phyloP scores from a whole-genome alignment of 306 rosid genomes.

The Alnus rubra region DNA sequence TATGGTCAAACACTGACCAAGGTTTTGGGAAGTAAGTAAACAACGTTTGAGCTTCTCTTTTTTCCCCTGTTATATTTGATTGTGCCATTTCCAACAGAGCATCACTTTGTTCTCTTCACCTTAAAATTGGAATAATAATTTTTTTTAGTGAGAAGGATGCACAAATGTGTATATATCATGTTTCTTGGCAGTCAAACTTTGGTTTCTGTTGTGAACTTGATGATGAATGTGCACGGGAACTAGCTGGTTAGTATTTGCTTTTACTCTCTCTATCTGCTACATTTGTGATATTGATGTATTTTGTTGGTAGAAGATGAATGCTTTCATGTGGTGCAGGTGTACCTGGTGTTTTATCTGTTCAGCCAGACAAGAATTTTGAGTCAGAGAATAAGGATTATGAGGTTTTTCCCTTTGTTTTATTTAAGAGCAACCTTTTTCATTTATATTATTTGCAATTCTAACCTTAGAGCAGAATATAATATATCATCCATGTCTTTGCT shows the following conservation, averaged over 20 bases:
- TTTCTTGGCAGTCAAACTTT: conserved; percentile 77
- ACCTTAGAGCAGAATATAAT: not conserved
- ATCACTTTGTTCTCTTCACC: conserved; percentile 19
- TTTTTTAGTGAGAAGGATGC: conserved; percentile 76
- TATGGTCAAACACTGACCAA: conserved; percentile 75
- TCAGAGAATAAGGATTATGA: conserved; percentile 71
- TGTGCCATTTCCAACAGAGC: not conserved
- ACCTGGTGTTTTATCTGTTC: conserved; percentile 75
- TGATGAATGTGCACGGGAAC: conserved; percentile 64
- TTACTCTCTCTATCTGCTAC: not conserved
- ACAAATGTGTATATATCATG: conserved; percentile 87
- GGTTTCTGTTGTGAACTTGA: conserved; percentile 93
- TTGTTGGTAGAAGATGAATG: not conserved
- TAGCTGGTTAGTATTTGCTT: conserved; percentile 52
- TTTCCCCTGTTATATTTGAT: conserved; percentile 9
- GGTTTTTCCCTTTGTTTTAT: conserved; percentile 41
- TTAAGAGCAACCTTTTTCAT: not conserved
- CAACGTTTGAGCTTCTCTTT: not conserved
- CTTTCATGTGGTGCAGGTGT: conserved; percentile 54
- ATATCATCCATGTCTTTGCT: not conserved
- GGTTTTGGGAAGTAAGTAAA: conserved; percentile 71
- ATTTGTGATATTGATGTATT: not conserved
- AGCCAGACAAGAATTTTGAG: conserved; percentile 55
- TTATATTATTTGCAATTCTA: not conserved
- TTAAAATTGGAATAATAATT: conserved; percentile 21